A percentile compares a stretch with the other conserved stretches of the same genome.
These are phyloP conservation scores for Nothomitra cinnamomea DNA, from an alignment of 2,329 filamentous ascomycete genomes.

Conservation along the genomic window DNA sequence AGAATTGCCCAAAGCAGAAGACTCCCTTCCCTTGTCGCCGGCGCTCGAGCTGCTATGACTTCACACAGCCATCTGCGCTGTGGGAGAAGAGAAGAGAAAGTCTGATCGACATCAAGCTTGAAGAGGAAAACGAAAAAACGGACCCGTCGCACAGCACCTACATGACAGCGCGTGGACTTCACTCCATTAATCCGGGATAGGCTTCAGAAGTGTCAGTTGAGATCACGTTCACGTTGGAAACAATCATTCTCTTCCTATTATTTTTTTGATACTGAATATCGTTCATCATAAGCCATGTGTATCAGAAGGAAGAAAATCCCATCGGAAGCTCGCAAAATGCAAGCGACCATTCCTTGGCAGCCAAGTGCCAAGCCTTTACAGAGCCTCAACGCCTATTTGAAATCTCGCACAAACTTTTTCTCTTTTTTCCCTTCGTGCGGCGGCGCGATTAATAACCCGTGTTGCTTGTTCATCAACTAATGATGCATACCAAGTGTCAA, in stretches of 20 bases:
- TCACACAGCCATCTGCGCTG: too few relatives aligned
- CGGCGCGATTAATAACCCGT: slow-evolving; percentile 61
- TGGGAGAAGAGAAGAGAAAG: too few relatives aligned
- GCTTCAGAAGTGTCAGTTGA: slow-evolving; percentile 26
- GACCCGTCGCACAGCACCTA: not conserved
- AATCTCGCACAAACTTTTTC: slow-evolving; percentile 20
- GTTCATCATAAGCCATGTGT: slow-evolving; percentile 26
- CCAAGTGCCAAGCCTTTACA: not conserved
- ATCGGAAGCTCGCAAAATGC: too few relatives aligned
- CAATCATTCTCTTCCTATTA: slow-evolving; percentile 32
- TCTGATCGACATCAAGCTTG: too few relatives aligned
- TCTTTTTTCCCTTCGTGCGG: slow-evolving; percentile 59
- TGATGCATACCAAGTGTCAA: slow-evolving; percentile 52
- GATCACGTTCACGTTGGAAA: slow-evolving; percentile 21
- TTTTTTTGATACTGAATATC: slow-evolving; percentile 19
- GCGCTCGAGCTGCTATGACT: too few relatives aligned
- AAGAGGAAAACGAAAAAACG: slow-evolving; percentile 8
- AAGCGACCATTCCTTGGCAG: too few relatives aligned
- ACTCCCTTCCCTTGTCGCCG: too few relatives aligned
- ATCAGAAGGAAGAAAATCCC: not conserved
- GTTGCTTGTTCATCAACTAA: slow-evolving; percentile 53
- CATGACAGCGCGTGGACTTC: not conserved
- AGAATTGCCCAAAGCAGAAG: too few relatives aligned
- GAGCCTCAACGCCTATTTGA: not conserved
- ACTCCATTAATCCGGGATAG: slow-evolving; percentile 7